Evolutionary conservation across 306 rosid species (phyloP), one percentile per base, ranked within the genome.

Genomic region (Inga leiocalycina): DNA sequence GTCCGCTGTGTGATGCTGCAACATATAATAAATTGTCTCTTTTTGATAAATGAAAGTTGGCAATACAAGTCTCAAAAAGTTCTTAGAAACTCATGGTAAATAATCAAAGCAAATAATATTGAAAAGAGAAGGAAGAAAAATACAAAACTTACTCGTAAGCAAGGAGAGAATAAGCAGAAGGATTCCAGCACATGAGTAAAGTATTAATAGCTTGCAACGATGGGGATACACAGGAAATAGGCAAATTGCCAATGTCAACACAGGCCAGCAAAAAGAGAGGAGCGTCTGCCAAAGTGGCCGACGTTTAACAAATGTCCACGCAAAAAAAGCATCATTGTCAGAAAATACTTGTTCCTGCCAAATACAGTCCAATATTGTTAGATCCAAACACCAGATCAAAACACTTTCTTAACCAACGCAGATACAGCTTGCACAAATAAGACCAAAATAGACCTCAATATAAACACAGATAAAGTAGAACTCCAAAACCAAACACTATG

Each of bases 271-370:
- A 80, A 97, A 91, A 35, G 99, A 90, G 75, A 97, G 98, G 71
- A 97, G 99, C 0, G 99, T 97, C 92, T 97, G 98, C 99, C 99
- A 97, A 67, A 97, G 92, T 44, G 99, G 99, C 62, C 94, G 80
- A 65, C 94, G 90, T 83, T 94, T 97, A 66, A 84, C 98, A 88
- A 97, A 97, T 37, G 98, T 89, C 99, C 99, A 97, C 2, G 99
- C 99, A 77, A 92, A 97, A 87, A 97, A 97, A 20, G 99, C 97
- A 86, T 97, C 98, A 70, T 88, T 92, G 82, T 94, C 98, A 79
- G 97, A 92, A 86, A 97, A 97, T 78, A 80, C 79, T 91, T 97
- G 98, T 66, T 94, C 98, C 99, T 97, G 97, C 82, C 83, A 81
- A 87, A 84, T 46, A 85, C 37, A 83, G 77, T 74, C n/a, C 80